These are phyloP conservation scores for Nyssa sinensis DNA, from an alignment of 148 eudicot species.

Conservation along the genomic window DNA sequence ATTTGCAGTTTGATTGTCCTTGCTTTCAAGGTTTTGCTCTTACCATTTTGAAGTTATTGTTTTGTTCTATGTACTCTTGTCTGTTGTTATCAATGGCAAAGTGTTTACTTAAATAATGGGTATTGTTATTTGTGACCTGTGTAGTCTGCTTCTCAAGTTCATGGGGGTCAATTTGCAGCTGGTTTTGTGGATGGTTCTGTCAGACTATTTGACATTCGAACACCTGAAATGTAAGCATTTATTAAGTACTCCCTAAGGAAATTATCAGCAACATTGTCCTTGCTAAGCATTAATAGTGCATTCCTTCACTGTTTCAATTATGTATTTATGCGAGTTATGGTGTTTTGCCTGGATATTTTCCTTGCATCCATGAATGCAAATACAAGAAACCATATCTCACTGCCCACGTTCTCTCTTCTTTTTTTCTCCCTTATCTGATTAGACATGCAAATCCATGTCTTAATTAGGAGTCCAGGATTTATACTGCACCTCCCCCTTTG, in stretches of 20 bases:
- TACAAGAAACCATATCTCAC: no score
- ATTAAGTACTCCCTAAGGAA: neutral
- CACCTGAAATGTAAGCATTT: constrained; percentile 75
- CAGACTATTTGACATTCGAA: constrained; percentile 76
- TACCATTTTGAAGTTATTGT: neutral
- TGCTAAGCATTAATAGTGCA: neutral
- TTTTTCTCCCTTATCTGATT: no score
- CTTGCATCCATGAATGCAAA: no score
- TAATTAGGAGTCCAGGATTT: no score
- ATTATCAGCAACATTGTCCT: neutral
- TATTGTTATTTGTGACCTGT: constrained; percentile 3
- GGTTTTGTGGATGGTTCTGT: constrained; percentile 89
- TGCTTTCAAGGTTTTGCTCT: neutral
- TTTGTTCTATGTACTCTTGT: neutral
- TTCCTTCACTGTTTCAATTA: neutral
- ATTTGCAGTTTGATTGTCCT: no score
- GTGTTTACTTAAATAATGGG: neutral
- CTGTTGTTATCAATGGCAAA: constrained; percentile 8
- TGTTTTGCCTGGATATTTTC: neutral
- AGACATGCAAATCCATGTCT: no score
- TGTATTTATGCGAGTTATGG: neutral
- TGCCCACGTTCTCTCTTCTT: no score
- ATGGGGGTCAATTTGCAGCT: constrained; percentile 86
- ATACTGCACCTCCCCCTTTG: no score
- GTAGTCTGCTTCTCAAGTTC: constrained; percentile 94